phyloP scores from a whole-genome alignment of 441 rosid genomes.

The Jatropha podagrica region DNA sequence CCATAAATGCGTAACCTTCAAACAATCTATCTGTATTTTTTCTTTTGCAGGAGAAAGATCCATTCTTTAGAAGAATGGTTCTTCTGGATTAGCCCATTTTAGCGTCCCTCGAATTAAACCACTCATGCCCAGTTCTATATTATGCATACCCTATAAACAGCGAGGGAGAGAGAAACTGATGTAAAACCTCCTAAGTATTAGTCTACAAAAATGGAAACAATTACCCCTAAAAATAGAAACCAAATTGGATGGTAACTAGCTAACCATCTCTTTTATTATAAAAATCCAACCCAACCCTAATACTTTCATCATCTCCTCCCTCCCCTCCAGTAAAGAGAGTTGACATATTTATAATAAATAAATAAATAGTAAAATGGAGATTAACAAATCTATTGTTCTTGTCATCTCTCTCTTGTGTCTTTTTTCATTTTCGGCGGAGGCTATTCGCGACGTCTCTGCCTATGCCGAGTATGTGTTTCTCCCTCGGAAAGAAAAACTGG shows the following conservation, averaged over 20 bases:
- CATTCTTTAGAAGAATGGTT: too few relatives aligned
- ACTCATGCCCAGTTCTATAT: too few relatives aligned
- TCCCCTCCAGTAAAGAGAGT: background rate
- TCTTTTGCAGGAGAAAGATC: too few relatives aligned
- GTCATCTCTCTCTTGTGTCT: background rate
- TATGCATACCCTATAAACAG: background rate
- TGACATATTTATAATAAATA: background rate
- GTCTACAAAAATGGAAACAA: background rate
- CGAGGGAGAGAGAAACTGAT: background rate
- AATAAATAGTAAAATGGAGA: background rate
- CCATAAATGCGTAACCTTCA: too few relatives aligned
- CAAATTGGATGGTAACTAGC: background rate
- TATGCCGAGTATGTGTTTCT: background rate
- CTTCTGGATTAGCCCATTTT: too few relatives aligned
- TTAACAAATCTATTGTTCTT: background rate
- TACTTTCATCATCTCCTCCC: background rate
- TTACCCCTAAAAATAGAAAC: background rate
- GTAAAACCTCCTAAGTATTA: too few relatives aligned
- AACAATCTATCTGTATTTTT: too few relatives aligned
- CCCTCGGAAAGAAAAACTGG: background rate
- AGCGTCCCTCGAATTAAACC: too few relatives aligned
- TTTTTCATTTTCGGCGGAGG: background rate
- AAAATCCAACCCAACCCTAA: background rate
- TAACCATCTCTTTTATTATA: background rate
- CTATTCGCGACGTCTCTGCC: background rate